These are phyloP conservation scores for Sugiyamaella paludigena DNA, from an alignment of 1,139 yeast species.

Conservation along the genomic window DNA sequence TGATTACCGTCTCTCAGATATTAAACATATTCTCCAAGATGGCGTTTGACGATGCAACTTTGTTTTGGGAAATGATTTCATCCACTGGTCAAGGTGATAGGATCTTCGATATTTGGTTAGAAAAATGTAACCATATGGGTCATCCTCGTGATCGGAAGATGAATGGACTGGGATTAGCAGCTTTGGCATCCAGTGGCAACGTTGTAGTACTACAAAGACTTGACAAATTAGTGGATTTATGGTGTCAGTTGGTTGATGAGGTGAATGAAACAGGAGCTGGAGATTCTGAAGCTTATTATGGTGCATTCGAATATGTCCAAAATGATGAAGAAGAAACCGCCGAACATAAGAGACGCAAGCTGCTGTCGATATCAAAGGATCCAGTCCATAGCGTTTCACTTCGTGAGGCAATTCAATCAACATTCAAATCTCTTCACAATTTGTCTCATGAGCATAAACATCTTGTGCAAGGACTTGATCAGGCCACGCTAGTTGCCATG, in stretches of 20 bases:
- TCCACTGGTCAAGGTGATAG: conserved; percentile 18
- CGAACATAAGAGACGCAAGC: conserved; percentile 23
- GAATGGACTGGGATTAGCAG: conserved; percentile 58
- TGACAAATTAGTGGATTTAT: conserved; percentile 48
- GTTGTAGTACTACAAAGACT: conserved; percentile 33
- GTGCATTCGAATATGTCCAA: conserved; percentile 31
- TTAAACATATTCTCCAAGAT: conserved; percentile 55
- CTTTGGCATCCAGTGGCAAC: conserved; percentile 42
- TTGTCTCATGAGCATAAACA: neutral
- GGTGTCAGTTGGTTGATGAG: conserved; percentile 69
- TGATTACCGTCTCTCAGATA: conserved; percentile 46
- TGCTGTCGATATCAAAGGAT: conserved; percentile 20
- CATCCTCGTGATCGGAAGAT: conserved; percentile 68
- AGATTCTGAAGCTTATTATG: conserved; percentile 33
- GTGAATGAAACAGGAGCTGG: conserved; percentile 53
- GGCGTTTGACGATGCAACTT: conserved; percentile 48
- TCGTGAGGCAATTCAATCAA: conserved; percentile 14
- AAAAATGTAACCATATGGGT: conserved; percentile 50
- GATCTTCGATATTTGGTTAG: conserved; percentile 36
- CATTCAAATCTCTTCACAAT: conserved; percentile 1
- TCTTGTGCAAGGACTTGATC: conserved; percentile 6
- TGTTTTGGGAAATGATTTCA: conserved; percentile 42
- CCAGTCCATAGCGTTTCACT: conserved; percentile 28
- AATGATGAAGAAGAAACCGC: conserved; percentile 20
- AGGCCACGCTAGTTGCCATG: conserved; percentile 2